These are phyloP conservation scores for Candida frijolesensis DNA, from an alignment of 1,139 yeast genomes.

Conservation along the genomic window DNA sequence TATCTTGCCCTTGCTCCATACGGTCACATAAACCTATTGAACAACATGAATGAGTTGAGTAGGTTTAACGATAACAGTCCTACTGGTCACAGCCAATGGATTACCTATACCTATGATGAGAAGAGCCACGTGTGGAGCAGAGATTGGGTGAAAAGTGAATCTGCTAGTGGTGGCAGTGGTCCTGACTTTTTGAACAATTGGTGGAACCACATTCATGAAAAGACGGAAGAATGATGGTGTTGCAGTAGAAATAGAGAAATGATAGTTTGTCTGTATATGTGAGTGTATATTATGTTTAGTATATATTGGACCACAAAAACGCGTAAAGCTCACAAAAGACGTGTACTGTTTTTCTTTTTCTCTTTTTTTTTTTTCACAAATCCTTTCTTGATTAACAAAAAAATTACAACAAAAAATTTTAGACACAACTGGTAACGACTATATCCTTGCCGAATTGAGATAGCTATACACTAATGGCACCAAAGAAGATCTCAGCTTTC, in stretches of 20 bases:
- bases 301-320: not conserved
- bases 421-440: not conserved
- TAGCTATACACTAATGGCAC: slow-evolving; percentile 8
- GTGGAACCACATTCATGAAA: not conserved
- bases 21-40: not conserved
- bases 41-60: not conserved
- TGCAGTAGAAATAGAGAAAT: not conserved
- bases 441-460: too few species aligned
- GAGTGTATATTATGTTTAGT: not conserved
- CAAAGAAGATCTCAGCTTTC: slow-evolving; percentile 35
- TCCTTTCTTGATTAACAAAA: not conserved
- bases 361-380: too few species aligned
- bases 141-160: slow-evolving; percentile 1
- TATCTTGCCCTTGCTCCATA: not conserved
- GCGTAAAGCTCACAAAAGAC: not conserved
- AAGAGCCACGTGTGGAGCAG: not conserved
- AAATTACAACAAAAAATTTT: not conserved
- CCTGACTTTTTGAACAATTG: not conserved
- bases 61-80: not conserved
- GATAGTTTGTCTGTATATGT: not conserved
- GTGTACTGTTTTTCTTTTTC: not conserved
- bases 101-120: not conserved
- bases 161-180: not conserved
- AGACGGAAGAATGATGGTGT: not conserved
- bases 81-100: slow-evolving; percentile 2